A percentile compares a stretch with the other conserved stretches of the same genome.
These are phyloP conservation scores for Reutealis trisperma DNA, from an alignment of 345 rosid genomes.

Conservation along the genomic window DNA sequence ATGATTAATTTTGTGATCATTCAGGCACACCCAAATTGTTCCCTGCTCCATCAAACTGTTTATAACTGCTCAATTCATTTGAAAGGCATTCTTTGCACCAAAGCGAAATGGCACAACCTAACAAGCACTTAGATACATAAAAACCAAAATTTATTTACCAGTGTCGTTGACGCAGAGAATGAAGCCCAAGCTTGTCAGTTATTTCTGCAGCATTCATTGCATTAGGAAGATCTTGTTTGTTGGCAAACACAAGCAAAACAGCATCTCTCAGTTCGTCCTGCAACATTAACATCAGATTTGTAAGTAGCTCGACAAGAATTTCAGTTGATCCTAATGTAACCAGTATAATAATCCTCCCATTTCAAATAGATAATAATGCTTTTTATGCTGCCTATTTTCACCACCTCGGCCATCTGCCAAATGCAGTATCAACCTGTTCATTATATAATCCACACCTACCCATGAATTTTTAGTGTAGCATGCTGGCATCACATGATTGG, in stretches of 20 bases:
- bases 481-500: background rate
- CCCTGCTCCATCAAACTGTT: background rate
- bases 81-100: background rate
- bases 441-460: background rate
- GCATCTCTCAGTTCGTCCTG: conserved; percentile 23
- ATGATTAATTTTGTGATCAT: background rate
- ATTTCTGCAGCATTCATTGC: conserved; percentile 24
- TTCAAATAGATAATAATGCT: background rate
- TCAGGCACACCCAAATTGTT: background rate
- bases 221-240: conserved; percentile 25
- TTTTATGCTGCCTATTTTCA: background rate
- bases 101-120: background rate
- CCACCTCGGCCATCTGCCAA: background rate
- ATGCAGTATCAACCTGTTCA: background rate
- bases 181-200: conserved; percentile 22
- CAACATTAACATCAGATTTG: background rate
- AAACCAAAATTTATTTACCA: conserved; percentile 8
- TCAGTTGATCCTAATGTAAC: background rate
- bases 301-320: background rate
- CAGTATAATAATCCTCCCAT: background rate
- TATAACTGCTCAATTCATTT: background rate
- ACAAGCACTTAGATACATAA: background rate
- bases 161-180: conserved; percentile 25
- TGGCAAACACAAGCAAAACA: conserved; percentile 22
- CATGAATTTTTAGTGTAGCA: background rate